phyloP scores from a whole-genome alignment of 208 protist genomes.

The Crithidia sp. region DNA sequence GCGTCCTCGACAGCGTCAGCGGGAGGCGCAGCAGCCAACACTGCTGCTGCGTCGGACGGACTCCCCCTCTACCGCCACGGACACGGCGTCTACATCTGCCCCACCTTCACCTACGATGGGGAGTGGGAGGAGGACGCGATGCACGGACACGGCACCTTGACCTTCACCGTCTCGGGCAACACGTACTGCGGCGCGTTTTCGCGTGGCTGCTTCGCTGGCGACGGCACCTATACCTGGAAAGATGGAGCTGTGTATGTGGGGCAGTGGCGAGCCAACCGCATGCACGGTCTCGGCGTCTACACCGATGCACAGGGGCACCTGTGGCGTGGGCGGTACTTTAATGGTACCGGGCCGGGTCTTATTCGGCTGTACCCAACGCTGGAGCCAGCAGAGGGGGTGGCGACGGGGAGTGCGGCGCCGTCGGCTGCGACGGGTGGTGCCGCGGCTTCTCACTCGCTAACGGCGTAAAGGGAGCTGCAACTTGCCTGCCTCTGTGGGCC shows the following conservation, averaged over 20 bases:
- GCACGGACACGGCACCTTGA: conserved; percentile 71
- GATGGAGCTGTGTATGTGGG: conserved; percentile 76
- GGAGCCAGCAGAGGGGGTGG: conserved; percentile 6
- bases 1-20: not conserved
- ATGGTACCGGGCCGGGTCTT: conserved; percentile 78
- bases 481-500: too few species aligned
- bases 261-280: conserved; percentile 77
- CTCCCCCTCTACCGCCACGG: conserved; percentile 63
- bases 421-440: not conserved
- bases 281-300: conserved; percentile 90
- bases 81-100: conserved; percentile 72
- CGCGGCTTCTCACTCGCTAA: not conserved
- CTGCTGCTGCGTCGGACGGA: not conserved
- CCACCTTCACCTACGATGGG: conserved; percentile 75
- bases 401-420: not conserved
- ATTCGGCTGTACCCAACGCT: conserved; percentile 38
- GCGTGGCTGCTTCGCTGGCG: conserved; percentile 74
- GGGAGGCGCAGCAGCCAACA: conserved; percentile 7
- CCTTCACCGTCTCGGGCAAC: conserved; percentile 58
- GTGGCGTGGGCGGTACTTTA: conserved; percentile 85
- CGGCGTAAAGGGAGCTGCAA: too few species aligned
- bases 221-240: conserved; percentile 75
- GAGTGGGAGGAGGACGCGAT: conserved; percentile 88
- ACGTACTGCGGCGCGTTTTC: conserved; percentile 68
- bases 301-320: conserved; percentile 72